Conservation (phyloP, 2,329 filamentous ascomycete species). For the Penicillium sp. region DNA sequence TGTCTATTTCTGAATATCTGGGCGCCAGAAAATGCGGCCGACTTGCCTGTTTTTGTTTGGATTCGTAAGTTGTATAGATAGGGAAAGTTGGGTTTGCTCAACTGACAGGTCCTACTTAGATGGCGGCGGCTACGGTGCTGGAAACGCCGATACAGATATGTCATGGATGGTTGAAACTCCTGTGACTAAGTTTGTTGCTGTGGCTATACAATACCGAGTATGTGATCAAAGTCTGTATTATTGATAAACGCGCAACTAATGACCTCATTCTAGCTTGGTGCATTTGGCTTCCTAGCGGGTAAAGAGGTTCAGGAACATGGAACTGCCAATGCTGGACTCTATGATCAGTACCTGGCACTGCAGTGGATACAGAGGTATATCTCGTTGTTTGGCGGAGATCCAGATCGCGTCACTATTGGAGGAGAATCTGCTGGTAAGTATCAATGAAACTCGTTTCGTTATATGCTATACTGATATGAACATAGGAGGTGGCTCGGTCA, state of each 20-base stretch:
- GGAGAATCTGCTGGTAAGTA: conserved; percentile 46
- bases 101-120: too few species aligned
- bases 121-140: conserved; percentile 36
- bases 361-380: conserved; percentile 38
- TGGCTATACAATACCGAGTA: conserved; percentile 50
- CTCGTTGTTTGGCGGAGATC: conserved; percentile 53
- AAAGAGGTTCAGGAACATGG: too few species aligned
- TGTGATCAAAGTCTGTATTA: conserved; percentile 1
- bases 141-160: conserved; percentile 29
- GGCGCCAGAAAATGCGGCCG: conserved; percentile 21
- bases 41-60: conserved; percentile 30
- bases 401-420: conserved; percentile 47
- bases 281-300: too few species aligned
- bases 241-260: not conserved
- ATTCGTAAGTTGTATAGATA: conserved; percentile 22
- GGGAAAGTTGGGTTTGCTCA: too few species aligned
- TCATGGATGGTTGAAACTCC: conserved; percentile 47
- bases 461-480: not conserved
- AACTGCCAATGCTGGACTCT: too few species aligned
- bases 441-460: rapidly evolving
- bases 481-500: conserved; percentile 27
- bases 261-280: not conserved
- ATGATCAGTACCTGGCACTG: too few species aligned
- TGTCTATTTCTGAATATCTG: conserved; percentile 36
- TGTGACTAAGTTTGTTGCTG: conserved; percentile 44